These are phyloP conservation scores for Fraxinus cuspidata DNA, from an alignment of 257 asterid genomes.

Conservation along the genomic window DNA sequence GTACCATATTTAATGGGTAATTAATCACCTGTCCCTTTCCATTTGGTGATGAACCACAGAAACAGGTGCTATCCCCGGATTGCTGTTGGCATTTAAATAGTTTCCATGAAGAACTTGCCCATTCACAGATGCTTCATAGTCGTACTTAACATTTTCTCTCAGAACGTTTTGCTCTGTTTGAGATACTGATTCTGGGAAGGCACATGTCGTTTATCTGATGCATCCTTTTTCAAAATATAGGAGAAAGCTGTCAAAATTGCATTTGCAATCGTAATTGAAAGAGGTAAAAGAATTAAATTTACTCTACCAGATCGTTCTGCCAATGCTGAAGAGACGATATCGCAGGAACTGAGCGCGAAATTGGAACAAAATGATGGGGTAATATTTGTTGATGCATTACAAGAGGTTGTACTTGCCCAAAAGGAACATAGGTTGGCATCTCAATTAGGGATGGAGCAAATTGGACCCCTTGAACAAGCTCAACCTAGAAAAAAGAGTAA, in stretches of 20 bases:
- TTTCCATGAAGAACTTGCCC: slow-evolving; percentile 54
- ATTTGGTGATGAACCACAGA: slow-evolving; percentile 45
- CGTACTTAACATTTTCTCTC: slow-evolving; percentile 43
- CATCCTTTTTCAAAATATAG: slow-evolving; percentile 40
- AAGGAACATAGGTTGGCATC: slow-evolving; percentile 67
- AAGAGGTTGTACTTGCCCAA: slow-evolving; percentile 80
- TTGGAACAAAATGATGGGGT: slow-evolving; percentile 59
- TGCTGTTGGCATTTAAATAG: slow-evolving; percentile 38
- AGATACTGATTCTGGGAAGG: slow-evolving; percentile 49
- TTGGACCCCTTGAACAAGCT: slow-evolving; percentile 68
- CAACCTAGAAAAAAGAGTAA: slow-evolving; percentile 41
- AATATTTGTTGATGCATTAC: slow-evolving; percentile 79
- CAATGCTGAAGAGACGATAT: slow-evolving; percentile 65
- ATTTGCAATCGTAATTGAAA: background rate
- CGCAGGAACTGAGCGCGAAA: slow-evolving; percentile 47
- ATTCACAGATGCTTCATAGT: slow-evolving; percentile 53
- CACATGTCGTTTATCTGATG: slow-evolving; percentile 43
- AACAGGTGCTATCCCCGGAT: slow-evolving; percentile 50
- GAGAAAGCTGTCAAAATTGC: background rate
- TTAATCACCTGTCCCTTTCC: slow-evolving; percentile 49
- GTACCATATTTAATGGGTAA: background rate
- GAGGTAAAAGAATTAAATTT: background rate
- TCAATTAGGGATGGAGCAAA: slow-evolving; percentile 72
- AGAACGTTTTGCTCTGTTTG: slow-evolving; percentile 53
- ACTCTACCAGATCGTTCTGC: slow-evolving; percentile 67